These are phyloP conservation scores for Fonsecaea pedrosoi DNA, from an alignment of 2,329 filamentous ascomycete species.

Conservation along the genomic window DNA sequence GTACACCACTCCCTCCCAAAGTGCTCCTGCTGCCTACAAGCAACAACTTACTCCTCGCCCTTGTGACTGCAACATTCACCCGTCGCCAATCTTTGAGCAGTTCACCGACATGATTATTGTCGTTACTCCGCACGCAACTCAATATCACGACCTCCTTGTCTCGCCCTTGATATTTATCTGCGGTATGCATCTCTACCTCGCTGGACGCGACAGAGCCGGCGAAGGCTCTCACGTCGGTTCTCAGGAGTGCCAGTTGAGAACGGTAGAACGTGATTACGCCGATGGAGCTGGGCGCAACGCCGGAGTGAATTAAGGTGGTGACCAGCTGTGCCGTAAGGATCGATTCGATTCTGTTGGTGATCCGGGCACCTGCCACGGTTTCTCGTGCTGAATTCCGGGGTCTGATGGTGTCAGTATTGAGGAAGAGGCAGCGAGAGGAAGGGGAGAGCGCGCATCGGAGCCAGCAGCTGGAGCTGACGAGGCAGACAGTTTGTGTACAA, in stretches of 20 bases:
- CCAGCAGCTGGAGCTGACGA: conserved; percentile 68
- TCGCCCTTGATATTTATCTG: conserved; percentile 93
- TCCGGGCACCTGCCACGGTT: conserved; percentile 75
- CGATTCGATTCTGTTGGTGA: conserved; percentile 86
- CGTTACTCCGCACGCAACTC: conserved; percentile 85
- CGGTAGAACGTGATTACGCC: conserved; percentile 98
- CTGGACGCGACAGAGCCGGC: conserved; percentile 49
- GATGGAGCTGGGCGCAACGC: conserved; percentile 76
- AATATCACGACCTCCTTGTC: conserved; percentile 94
- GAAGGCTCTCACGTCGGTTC: conserved; percentile 68
- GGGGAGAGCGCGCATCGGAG: conserved; percentile 74
- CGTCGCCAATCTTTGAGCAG: conserved; percentile 88
- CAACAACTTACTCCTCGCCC: conserved; percentile 88
- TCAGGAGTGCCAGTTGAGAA: conserved; percentile 83
- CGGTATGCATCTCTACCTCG: conserved; percentile 91
- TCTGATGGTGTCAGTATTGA: conserved; percentile 82
- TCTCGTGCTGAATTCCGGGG: conserved; percentile 66
- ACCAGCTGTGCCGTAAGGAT: conserved; percentile 80
- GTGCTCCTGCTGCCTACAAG: conserved; percentile 84
- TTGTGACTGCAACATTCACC: conserved; percentile 94
- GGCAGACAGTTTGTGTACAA: conserved; percentile 40
- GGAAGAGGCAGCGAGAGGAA: conserved; percentile 76
- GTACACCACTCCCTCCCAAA: conserved; percentile 66
- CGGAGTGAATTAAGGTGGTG: conserved; percentile 74
- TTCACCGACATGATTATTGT: conserved; percentile 82